Evolutionary conservation across 2,329 filamentous ascomycete species (phyloP), one percentile per base, ranked within the genome.

Genomic region (Huntiella savannae): DNA sequence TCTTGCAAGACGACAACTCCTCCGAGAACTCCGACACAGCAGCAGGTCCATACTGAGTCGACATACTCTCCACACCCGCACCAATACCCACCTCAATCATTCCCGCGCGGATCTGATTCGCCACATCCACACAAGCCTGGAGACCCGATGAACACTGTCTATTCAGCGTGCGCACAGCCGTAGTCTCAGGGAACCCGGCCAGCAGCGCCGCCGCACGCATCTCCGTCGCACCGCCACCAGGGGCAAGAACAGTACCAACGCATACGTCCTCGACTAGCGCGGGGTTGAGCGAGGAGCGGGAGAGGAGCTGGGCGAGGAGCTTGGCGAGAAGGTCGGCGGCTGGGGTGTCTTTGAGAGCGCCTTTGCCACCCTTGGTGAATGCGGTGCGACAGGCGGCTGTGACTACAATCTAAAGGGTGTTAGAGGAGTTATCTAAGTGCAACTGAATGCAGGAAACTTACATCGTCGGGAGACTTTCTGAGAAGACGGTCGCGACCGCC

Each of bases 31-130:
- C 91, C 51, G 79, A 75, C 12, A 96, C 88, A 51, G 91, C 91
- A 39, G 69, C 70, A 17, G 88, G 87, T 33, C 88, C 91, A 61
- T 96, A 96, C 59, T 95, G 82, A 49, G 71, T 71, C 58, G 76
- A 83, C 91, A 98, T 98, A 69, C 82, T 91, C 75, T 98, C 91
- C 17, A 94, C 86, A 58, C 91, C 91, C 15, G 87, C 87, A 54
- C 88, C 91, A 55, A 96, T 77, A 55, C 91, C 91, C 52, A 96
- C 66, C 54, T 96, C 88, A 58, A 96, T 96, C 82, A 94, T 93
- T 56, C 87, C 91, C 4, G 76, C 61, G 58, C 75, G 76, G 65
- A 98, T 92, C 55, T 84, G 83, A 68, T 96, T 93, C 54, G 88
- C 88, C 58, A 96, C 80, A 61, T 96, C 88, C 50, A 91, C 81